Evolutionary conservation across 1,284 basidiomycete species (phyloP).

Genomic region (Boletellus sp.): DNA sequence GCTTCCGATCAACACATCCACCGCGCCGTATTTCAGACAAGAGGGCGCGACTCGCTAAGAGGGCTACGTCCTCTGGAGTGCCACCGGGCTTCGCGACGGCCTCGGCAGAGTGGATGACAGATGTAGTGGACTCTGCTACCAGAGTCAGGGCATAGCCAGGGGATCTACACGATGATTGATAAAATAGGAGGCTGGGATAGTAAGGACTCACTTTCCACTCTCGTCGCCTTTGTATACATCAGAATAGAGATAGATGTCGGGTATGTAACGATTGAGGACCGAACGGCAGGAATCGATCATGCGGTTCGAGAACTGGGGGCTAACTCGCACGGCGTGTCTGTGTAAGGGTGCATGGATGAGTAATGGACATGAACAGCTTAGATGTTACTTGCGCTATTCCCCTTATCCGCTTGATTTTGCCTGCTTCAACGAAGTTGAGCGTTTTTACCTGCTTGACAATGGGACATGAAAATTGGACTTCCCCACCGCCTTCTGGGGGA

Average conservation of each 20-base stretch:
- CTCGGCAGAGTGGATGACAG: conserved; percentile 86
- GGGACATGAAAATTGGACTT: conserved; percentile 91
- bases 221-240: conserved; percentile 98
- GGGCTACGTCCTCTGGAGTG: conserved; percentile 91
- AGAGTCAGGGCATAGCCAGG: conserved; percentile 94
- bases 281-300: conserved; percentile 94
- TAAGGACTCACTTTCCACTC: conserved; percentile 77
- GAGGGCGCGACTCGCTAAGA: conserved; percentile 75
- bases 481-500: conserved; percentile 90
- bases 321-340: conserved; percentile 92
- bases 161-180: conserved; percentile 52
- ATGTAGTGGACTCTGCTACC: conserved; percentile 89
- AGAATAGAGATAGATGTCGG: conserved; percentile 97
- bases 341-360: conserved; percentile 9
- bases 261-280: conserved; percentile 93
- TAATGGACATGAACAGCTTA: not conserved
- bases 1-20: no score
- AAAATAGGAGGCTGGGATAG: not conserved
- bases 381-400: conserved; percentile 79
- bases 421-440: conserved; percentile 86
- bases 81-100: conserved; percentile 73
- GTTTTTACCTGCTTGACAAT: conserved; percentile 87
- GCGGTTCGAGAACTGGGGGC: conserved; percentile 94
- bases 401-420: conserved; percentile 90
- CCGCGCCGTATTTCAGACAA: no score